Base-by-base conservation (phyloP, 345 rosid species). In the Salix brachista region DNA sequence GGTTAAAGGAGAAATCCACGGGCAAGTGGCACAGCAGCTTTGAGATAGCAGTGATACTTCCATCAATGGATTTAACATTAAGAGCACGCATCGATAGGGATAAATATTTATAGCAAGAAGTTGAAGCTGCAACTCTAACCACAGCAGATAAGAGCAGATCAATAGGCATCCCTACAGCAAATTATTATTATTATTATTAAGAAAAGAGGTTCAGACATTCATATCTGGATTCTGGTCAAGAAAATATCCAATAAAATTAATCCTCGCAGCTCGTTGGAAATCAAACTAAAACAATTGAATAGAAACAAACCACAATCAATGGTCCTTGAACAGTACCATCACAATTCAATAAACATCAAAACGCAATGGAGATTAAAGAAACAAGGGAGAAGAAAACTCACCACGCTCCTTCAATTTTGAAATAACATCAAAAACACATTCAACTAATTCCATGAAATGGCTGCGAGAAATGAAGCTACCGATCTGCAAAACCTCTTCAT, bases 21-120 rank as follows among this genome's bases (percentile, higher is more conserved):
- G 91, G 92, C 62, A 88, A 82, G 82, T 78, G 75, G 52, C 78
- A 9, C 74, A 84, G 86, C 77, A 91, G 85, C 78, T 84, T 87
- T 34, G 87, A 78, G 73, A 86, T 46, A 32, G 65, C 80, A 69
- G 48, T 62, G 52, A 77, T 84, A 70, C 81, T 81, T 74, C 81
- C 78, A 67, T 81, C 77, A 66, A 26, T 8, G 26, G 78, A 69
- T 52, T 79, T 82, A 60, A 30, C 72, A 73, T 84, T 81, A 69
- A 79, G 10, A 68, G 81, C 25, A 61, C 62, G 44, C 56, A 12
- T 39, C 1, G 30, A 50, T 10, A 75, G 80, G 48, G 65, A 79
- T 34, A 80, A 48, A 82, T 72, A 71, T 26, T 37, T 77, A 81
- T 34, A 69, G 71, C 77, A 71, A 75, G 91, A 84, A 65, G 91